Base-by-base conservation (phyloP, 805 yeast genomes). In the Myxozyma sirexii region DNA sequence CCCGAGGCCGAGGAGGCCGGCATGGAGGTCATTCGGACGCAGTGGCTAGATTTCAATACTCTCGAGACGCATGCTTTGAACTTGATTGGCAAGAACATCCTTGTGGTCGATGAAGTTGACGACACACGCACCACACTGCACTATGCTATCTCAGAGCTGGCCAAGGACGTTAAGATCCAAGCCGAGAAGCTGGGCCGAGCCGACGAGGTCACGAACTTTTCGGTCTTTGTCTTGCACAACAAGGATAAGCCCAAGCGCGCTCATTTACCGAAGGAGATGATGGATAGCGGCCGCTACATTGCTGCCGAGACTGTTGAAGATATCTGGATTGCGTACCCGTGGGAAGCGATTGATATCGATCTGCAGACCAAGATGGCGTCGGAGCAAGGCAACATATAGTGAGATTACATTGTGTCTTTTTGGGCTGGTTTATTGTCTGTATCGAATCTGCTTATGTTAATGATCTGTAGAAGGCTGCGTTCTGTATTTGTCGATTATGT, bases 71-170 rank as follows among this genome's bases (percentile, higher is more conserved):
- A 85, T 74, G 84, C 86, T 66, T 88, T 86, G 66, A 85, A 89
- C 48, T 79, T 90, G 63, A 85, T 90, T 59, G 96, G 96, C 67
- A 90, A 89, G 75, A 85, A 84, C 71, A 80, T 90, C 39, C 76
- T 90, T 66, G 88, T 90, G 68, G 94, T 90, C 37, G 96, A 90
- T 73, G 96, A 90, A 76, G 96, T 90, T 48, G 96, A 90, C 73
- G 96, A 90, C 72, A 88, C 96, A 24, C 86, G 96, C 79, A 90
- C 96, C 54, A 90, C 96, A 1, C 77, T 90, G 58, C 93, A 88
- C 72, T 90, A 89, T 70, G 96, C 96, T 1, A 82, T 89, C 41
- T 78, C 84, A 10, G 96, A 90, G 74, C 78, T 90, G 64, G 81
- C 84, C 71, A 84, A 85, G 71, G 87, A 83, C 65, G 85, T 88